Conservation (phyloP, 345 rosid genomes). For the Euclidium syriacum region DNA sequence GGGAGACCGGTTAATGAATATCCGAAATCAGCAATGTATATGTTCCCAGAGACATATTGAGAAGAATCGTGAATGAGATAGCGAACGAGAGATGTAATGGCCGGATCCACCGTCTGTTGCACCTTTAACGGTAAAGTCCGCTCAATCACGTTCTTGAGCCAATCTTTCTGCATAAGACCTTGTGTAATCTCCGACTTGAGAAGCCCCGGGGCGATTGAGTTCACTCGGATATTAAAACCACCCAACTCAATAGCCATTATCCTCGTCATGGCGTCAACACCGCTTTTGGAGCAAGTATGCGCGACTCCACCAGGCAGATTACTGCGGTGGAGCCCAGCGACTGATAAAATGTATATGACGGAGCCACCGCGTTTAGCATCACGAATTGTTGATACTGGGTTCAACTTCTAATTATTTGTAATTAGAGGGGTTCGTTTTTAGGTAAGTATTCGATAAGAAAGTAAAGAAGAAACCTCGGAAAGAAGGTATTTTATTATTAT, state of each 20-base stretch:
- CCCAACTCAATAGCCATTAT: conserved; percentile 69
- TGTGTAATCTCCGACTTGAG: conserved; percentile 58
- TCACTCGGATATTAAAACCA: conserved; percentile 51
- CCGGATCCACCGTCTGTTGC: conserved; percentile 45
- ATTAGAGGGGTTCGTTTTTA: too few species aligned
- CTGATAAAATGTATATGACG: conserved; percentile 57
- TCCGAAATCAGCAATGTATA: conserved; percentile 55
- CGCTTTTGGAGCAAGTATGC: conserved; percentile 51
- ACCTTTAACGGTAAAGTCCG: conserved; percentile 37
- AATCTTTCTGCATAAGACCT: conserved; percentile 42
- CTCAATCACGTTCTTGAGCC: conserved; percentile 39
- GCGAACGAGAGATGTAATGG: conserved; percentile 46
- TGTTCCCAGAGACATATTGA: conserved; percentile 37
- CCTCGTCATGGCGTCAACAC: conserved; percentile 47
- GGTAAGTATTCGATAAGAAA: too few species aligned
- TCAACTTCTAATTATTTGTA: too few species aligned
- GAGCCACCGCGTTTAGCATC: too few species aligned
- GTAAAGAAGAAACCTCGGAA: too few species aligned
- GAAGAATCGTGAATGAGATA: conserved; percentile 61
- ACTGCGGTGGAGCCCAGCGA: conserved; percentile 51
- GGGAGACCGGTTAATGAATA: conserved; percentile 49
- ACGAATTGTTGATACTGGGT: too few species aligned
- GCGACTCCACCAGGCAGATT: conserved; percentile 47
- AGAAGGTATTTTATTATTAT: too few species aligned
- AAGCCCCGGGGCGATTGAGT: too few species aligned